Evolutionary conservation across 208 protist species (phyloP).

Genomic region (Strigomonas culicis): DNA sequence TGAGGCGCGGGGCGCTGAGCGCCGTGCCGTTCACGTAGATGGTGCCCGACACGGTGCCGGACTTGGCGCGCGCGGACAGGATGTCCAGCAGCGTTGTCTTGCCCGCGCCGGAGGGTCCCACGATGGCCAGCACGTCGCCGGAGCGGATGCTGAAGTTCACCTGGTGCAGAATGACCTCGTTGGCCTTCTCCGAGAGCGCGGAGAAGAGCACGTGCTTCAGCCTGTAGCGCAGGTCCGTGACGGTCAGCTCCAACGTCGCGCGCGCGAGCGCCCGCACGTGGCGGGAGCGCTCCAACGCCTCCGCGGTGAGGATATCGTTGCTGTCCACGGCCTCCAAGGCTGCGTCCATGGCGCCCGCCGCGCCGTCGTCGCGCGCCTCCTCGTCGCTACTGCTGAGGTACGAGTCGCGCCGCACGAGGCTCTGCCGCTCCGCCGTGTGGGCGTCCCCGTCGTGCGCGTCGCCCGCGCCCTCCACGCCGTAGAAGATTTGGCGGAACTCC

Average conservation of each 20-base stretch:
- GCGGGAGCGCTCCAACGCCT: constrained; percentile 29
- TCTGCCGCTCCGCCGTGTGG: neutral
- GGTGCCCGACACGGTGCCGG: constrained; percentile 39
- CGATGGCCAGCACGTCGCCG: constrained; percentile 85
- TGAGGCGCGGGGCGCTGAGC: constrained; percentile 20
- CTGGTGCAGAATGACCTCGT: constrained; percentile 56
- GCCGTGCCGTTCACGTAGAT: constrained; percentile 74
- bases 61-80: constrained; percentile 63
- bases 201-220: constrained; percentile 41
- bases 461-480: constrained; percentile 13
- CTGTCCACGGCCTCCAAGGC: neutral
- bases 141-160: constrained; percentile 74
- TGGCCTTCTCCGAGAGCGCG: constrained; percentile 22
- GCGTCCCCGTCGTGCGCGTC: neutral
- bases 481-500: constrained; percentile 64
- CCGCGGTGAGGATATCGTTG: constrained; percentile 9
- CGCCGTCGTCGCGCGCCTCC: constrained; percentile 10
- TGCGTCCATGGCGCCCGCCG: neutral
- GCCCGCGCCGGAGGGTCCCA: constrained; percentile 87
- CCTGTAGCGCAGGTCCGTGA: constrained; percentile 57
- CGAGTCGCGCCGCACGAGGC: neutral
- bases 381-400: neutral
- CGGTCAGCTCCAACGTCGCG: constrained; percentile 47
- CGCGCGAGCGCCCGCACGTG: constrained; percentile 34
- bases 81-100: constrained; percentile 91